Evolutionary conservation across 768 basidiomycete genomes (phyloP), one percentile per base, ranked within the genome.

Genomic region (Tylopilus felleus): DNA sequence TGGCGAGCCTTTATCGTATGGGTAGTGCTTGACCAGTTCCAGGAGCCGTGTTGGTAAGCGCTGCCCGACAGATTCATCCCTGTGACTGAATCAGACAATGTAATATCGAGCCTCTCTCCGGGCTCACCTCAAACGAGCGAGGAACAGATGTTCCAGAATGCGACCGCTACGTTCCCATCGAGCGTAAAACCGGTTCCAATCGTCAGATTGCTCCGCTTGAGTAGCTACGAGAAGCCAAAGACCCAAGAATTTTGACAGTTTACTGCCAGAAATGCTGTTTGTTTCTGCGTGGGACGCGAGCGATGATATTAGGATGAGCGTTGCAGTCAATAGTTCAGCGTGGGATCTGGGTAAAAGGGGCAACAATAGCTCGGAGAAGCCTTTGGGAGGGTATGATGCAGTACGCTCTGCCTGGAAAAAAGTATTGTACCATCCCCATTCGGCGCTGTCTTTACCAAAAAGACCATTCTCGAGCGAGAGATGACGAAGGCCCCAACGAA

Each of bases 401-500:
- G 73, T 65, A 21, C 77, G 81, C 63, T 92, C 90, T 0, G 80
- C 75, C 27, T 78, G 74, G 51, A 78, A 74, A 68, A 90, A 92
- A 1, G 74, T 63, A 35, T 70, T 73, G 68, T 91, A 92, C 90
- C 90, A 92, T 4, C 70, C 71, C 64, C 80, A 80, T 78, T 82
- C 63, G 68, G 73, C 42, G 73, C 67, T 5, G 43, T 79, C 75
- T 41, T 77, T 81, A 27, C 86, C 88, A 57, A 90, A 88, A 16
- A 73, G 74, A 21, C 72, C 69, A 5, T 79, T 77, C 27, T 86
- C 80, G 6, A 91, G 73, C 27, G 81, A 74, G 41, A 91, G 74
- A 64, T 92, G 90, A 28, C 90, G 83, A 27, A 92, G 68, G 33
- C 80, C 87, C 90, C 90, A 92, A 41, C 90, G 84, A 17, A 92